phyloP scores from a whole-genome alignment of 1,139 yeast species.

The Lizanozyma gosingica region DNA sequence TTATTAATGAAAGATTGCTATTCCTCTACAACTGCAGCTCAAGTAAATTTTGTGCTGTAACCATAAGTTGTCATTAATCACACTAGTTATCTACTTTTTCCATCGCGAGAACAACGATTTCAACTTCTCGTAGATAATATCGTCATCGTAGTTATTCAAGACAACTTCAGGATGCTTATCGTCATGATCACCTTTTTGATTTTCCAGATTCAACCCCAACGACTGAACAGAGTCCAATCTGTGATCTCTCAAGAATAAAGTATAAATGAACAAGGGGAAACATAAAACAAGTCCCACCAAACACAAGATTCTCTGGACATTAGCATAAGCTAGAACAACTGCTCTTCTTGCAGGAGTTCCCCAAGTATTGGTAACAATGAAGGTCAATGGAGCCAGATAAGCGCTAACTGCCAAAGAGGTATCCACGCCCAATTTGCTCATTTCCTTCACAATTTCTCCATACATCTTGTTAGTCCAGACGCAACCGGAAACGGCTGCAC shows the following conservation, averaged over 20 bases:
- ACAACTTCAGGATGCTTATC: conserved; percentile 6
- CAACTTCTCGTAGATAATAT: conserved; percentile 6
- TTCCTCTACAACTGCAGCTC: no score
- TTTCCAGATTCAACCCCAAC: conserved; percentile 18
- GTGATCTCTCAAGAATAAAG: conserved; percentile 50
- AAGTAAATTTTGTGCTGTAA: no score
- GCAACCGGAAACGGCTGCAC: conserved; percentile 51
- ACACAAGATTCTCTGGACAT: conserved; percentile 50
- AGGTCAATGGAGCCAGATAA: conserved; percentile 45
- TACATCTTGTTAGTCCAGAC: conserved; percentile 49
- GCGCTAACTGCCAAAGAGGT: conserved; percentile 45
- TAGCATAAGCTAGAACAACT: conserved; percentile 48
- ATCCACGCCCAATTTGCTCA: conserved; percentile 22
- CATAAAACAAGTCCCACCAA: conserved; percentile 50
- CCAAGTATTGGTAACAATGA: conserved; percentile 42
- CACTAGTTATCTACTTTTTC: conserved; percentile 1
- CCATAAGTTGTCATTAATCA: no score
- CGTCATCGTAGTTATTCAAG: conserved; percentile 14
- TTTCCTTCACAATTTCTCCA: conserved; percentile 15
- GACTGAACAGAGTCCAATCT: conserved; percentile 32
- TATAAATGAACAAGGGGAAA: conserved; percentile 39
- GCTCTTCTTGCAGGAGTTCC: conserved; percentile 51
- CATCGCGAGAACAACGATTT: conserved; percentile 5
- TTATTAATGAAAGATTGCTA: no score
- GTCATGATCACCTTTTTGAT: conserved; percentile 24